A percentile compares a stretch with the other conserved stretches of the same genome.
phyloP scores from a whole-genome alignment of 805 yeast species.

The Maudiozyma saulgeensis region DNA sequence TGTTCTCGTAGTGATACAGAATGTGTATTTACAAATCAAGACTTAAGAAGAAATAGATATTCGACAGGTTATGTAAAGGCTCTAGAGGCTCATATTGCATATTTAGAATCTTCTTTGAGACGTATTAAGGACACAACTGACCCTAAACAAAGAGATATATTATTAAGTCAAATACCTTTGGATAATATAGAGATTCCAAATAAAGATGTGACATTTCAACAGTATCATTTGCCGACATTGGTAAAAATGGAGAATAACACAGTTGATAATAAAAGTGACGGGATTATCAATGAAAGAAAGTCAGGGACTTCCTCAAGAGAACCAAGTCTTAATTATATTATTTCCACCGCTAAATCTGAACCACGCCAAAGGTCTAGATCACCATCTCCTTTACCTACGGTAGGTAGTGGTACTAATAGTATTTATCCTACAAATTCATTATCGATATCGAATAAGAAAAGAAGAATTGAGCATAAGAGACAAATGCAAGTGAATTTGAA shows the following conservation, averaged over 20 bases:
- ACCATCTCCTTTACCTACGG: constrained; percentile 4
- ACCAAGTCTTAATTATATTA: not conserved
- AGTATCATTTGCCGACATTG: not conserved
- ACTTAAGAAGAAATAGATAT: constrained; percentile 38
- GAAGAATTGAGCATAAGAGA: constrained; percentile 3
- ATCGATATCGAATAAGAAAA: constrained; percentile 12
- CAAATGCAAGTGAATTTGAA: constrained; percentile 10
- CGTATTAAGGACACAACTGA: constrained; percentile 7
- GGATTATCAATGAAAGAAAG: not conserved
- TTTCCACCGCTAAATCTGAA: not conserved
- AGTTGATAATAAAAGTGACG: too few relatives aligned
- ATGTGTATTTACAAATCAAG: constrained; percentile 35
- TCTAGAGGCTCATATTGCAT: constrained; percentile 25
- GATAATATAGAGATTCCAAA: constrained; percentile 3
- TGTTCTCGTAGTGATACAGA: constrained; percentile 36
- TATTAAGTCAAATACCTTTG: constrained; percentile 4
- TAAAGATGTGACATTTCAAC: not conserved
- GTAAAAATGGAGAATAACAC: not conserved
- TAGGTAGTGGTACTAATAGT: constrained; percentile 12
- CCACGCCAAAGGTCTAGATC: not conserved
- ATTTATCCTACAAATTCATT: constrained; percentile 23
- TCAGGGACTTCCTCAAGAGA: not conserved
- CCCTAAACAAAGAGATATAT: constrained; percentile 5
- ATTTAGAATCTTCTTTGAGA: constrained; percentile 12
- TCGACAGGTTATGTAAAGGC: constrained; percentile 37